A percentile compares a stretch with the other conserved stretches of the same genome.
phyloP scores from a whole-genome alignment of 139 green algal species.

The Asterochloris erici region DNA sequence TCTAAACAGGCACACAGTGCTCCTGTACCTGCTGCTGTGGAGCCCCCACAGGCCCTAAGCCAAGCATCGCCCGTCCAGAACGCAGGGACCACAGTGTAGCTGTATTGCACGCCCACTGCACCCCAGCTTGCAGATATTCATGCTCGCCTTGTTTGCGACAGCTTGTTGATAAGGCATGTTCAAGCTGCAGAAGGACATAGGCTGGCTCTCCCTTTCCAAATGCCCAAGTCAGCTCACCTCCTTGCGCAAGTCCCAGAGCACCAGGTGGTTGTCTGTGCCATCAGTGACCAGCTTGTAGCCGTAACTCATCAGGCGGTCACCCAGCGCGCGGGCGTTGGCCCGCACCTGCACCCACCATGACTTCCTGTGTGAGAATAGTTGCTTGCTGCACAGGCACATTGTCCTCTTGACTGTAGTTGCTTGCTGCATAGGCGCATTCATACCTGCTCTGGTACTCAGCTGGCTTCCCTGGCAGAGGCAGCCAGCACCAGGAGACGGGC shows the following conservation, averaged over 20 bases:
- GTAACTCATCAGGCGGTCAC: slow-evolving; percentile 44
- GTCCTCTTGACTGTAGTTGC: not conserved
- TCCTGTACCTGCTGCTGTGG: not conserved
- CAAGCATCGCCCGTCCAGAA: not conserved
- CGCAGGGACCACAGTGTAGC: too few relatives aligned
- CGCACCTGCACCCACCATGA: slow-evolving; percentile 49
- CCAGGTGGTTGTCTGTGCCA: slow-evolving; percentile 86
- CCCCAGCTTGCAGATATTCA: too few relatives aligned
- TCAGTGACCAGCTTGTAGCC: slow-evolving; percentile 82
- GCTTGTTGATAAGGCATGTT: too few relatives aligned
- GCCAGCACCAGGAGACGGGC: not conserved
- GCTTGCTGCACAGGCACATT: not conserved
- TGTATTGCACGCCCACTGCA: too few relatives aligned
- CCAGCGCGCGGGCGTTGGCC: slow-evolving; percentile 67
- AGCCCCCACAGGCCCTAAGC: not conserved
- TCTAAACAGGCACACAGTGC: too few relatives aligned
- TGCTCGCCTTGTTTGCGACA: too few relatives aligned
- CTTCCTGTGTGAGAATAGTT: not conserved
- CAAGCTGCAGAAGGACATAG: too few relatives aligned
- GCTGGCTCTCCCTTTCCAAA: too few relatives aligned
- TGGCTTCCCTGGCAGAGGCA: not conserved
- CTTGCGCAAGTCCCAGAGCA: slow-evolving; percentile 86
- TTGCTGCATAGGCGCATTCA: not conserved
- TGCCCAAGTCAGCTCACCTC: slow-evolving; percentile 18
- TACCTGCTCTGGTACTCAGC: too few relatives aligned